A percentile compares a stretch with the other conserved stretches of the same genome.
Evolutionary conservation across 306 rosid species (phyloP).

Genomic region (Heteromeles arbutifolia): DNA sequence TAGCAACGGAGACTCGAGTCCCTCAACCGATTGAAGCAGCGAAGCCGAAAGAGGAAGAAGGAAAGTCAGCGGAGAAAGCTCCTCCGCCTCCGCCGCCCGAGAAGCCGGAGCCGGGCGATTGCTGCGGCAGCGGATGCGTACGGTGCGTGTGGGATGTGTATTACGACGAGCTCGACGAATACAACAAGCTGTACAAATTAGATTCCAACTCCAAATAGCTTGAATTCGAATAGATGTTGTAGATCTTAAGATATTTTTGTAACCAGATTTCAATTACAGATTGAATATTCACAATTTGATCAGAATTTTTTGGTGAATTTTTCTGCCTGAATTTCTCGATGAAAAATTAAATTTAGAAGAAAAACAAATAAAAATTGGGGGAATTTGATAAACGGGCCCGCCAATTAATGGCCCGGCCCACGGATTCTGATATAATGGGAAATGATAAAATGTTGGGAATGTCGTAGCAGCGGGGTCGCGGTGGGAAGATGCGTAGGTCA

Average conservation of each 20-base stretch:
- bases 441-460: background rate
- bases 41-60: background rate
- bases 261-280: background rate
- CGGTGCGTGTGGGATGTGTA: conserved; percentile 87
- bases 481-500: conserved; percentile 15
- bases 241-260: background rate
- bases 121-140: conserved; percentile 94
- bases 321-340: background rate
- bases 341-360: background rate
- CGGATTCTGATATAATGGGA: background rate
- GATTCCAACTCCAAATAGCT: conserved; percentile 15
- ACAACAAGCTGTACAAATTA: conserved; percentile 45
- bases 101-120: conserved; percentile 82
- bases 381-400: background rate
- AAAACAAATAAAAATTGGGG: background rate
- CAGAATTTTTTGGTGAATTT: background rate
- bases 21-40: background rate
- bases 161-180: conserved; percentile 80
- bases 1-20: background rate
- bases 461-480: background rate
- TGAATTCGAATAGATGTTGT: background rate
- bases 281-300: background rate
- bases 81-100: conserved; percentile 60
- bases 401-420: conserved; percentile 5
- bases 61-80: conserved; percentile 14